phyloP scores from a whole-genome alignment of 78 protist genomes.

The Dictyostelium capitatum region DNA sequence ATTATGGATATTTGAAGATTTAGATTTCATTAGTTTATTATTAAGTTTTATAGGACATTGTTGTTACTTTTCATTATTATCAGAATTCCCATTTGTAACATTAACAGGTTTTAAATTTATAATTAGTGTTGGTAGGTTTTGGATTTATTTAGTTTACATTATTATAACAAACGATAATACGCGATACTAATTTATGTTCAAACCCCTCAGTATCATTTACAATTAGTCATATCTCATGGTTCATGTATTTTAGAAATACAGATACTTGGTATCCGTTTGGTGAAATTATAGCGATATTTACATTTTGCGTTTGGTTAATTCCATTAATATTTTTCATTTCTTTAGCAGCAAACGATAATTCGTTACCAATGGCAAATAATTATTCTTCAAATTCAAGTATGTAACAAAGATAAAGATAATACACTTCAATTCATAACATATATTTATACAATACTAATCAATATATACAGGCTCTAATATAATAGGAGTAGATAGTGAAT shows the following conservation, averaged over 20 bases:
- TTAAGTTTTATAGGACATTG: constrained; percentile 29
- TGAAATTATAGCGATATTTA: constrained; percentile 60
- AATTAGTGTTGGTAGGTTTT: constrained; percentile 39
- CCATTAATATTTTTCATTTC: constrained; percentile 75
- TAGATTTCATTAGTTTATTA: constrained; percentile 13
- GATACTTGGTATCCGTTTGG: constrained; percentile 49
- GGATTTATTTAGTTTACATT: too few species aligned
- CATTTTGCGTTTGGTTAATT: constrained; percentile 79
- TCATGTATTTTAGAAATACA: constrained; percentile 43
- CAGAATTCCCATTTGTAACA: constrained; percentile 78
- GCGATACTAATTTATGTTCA: too few species aligned
- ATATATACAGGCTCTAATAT: neutral
- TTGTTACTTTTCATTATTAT: constrained; percentile 30
- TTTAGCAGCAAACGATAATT: constrained; percentile 65
- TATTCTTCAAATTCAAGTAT: constrained; percentile 13
- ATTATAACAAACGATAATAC: too few species aligned
- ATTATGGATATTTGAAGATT: constrained; percentile 46
- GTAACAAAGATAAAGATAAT: too few species aligned
- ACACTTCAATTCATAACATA: too few species aligned
- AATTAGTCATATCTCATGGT: constrained; percentile 69
- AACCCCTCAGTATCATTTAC: constrained; percentile 65
- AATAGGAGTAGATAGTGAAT: constrained; percentile 60
- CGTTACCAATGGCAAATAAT: constrained; percentile 34
- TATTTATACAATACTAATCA: too few species aligned
- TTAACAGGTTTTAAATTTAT: constrained; percentile 61